Conservation (phyloP, 2,329 filamentous ascomycete genomes). For the Hypoxylon sp. region DNA sequence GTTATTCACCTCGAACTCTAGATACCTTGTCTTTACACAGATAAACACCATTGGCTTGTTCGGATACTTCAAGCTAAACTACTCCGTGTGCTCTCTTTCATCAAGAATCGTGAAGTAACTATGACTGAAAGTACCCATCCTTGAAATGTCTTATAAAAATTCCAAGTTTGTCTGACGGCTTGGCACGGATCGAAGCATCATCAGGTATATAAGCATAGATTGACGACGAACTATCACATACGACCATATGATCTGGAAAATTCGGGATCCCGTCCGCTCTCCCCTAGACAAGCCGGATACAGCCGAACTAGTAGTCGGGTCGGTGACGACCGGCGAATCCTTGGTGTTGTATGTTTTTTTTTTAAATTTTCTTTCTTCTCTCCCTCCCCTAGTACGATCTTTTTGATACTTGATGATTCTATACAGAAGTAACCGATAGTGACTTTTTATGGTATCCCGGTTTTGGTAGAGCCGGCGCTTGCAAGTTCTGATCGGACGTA, state of each 20-base stretch:
- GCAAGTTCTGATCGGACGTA: too few relatives aligned
- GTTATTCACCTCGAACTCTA: background rate
- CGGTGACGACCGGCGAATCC: slow-evolving; percentile 28
- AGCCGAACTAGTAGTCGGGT: slow-evolving; percentile 8
- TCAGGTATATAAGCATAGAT: background rate
- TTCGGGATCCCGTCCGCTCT: slow-evolving; percentile 33
- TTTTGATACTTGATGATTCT: background rate
- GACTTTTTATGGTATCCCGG: too few relatives aligned
- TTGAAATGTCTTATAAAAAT: background rate
- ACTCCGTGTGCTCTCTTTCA: background rate
- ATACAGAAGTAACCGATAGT: background rate
- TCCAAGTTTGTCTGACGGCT: background rate
- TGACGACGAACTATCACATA: background rate
- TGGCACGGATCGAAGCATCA: background rate
- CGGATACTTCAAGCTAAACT: background rate
- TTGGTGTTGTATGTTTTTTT: slow-evolving; percentile 31
- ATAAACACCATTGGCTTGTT: background rate
- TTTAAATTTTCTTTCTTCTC: slow-evolving; percentile 4
- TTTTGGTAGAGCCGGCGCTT: background rate
- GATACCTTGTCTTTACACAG: background rate
- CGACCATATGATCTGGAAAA: slow-evolving; percentile 28
- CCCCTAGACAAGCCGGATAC: slow-evolving; percentile 24
- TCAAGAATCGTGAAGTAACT: background rate
- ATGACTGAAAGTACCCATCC: background rate
- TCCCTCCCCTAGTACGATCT: background rate